These are phyloP conservation scores for Chalaropsis ovoidea DNA, from an alignment of 2,329 filamentous ascomycete genomes.

Conservation along the genomic window DNA sequence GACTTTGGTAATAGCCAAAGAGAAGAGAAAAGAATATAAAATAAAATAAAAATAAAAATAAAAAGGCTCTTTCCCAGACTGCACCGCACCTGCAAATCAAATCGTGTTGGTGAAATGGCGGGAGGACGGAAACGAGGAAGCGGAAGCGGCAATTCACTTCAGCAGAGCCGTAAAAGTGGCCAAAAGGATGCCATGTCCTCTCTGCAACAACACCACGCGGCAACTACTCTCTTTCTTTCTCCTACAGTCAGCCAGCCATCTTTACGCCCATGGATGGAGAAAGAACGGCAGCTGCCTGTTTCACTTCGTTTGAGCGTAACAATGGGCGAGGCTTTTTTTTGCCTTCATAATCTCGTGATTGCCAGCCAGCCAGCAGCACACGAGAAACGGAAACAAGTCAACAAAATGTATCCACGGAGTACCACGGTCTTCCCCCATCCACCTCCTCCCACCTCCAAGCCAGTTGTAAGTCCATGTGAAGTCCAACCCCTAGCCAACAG, in stretches of 20 bases:
- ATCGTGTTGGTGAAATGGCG: background rate
- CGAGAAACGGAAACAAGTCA: background rate
- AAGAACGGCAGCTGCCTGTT: background rate
- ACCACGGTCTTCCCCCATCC: background rate
- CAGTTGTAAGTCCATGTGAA: conserved; percentile 14
- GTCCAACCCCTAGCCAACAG: background rate
- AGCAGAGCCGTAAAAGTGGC: background rate
- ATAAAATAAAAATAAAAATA: background rate
- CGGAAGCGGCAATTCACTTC: conserved; percentile 1
- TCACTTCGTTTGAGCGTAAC: background rate
- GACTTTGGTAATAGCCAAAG: background rate
- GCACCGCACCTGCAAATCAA: background rate
- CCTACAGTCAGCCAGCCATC: background rate
- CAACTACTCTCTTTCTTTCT: background rate
- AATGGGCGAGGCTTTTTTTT: background rate
- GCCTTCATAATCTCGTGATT: background rate
- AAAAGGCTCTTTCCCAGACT: background rate
- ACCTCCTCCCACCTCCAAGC: background rate
- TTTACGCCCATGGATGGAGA: background rate
- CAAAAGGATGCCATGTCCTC: background rate
- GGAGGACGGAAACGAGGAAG: background rate
- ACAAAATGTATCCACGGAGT: conserved; percentile 4
- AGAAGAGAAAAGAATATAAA: background rate
- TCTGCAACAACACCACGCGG: background rate
- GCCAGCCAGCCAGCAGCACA: background rate